Evolutionary conservation across 345 rosid genomes (phyloP).

Genomic region (Hevea brasiliensis): DNA sequence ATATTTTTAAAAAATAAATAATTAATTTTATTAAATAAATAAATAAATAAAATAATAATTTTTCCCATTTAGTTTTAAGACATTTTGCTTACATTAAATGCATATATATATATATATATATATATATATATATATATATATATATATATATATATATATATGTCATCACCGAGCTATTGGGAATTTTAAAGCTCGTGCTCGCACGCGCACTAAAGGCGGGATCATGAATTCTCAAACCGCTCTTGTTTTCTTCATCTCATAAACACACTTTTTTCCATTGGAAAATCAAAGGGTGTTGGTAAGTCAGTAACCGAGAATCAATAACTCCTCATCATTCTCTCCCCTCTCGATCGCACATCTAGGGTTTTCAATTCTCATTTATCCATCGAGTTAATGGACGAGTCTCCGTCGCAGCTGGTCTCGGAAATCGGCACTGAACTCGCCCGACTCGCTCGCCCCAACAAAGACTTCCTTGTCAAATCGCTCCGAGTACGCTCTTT

Average conservation of each 20-base stretch:
- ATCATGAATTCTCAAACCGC: neutral
- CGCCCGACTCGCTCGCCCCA: conserved; percentile 54
- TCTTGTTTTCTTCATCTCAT: neutral
- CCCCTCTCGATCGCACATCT: neutral
- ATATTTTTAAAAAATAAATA: too few relatives aligned
- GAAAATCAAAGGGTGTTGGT: neutral
- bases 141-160: too few relatives aligned
- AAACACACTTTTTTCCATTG: neutral
- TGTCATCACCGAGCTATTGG: neutral
- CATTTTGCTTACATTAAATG: too few relatives aligned
- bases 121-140: too few relatives aligned
- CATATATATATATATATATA: too few relatives aligned
- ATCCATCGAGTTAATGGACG: conserved; percentile 43
- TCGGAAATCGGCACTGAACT: conserved; percentile 59
- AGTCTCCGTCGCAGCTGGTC: conserved; percentile 46
- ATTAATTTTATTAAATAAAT: too few relatives aligned
- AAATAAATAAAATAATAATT: too few relatives aligned
- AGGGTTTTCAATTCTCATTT: conserved; percentile 1
- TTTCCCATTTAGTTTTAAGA: too few relatives aligned
- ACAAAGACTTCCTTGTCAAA: conserved; percentile 64
- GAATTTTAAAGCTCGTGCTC: neutral
- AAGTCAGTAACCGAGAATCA: neutral
- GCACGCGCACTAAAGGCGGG: conserved; percentile 11
- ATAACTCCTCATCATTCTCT: neutral
- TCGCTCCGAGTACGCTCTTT: conserved; percentile 51